Evolutionary conservation across 257 asterid genomes (phyloP), one percentile per base, ranked within the genome.

Genomic region (Solanum tarijense): DNA sequence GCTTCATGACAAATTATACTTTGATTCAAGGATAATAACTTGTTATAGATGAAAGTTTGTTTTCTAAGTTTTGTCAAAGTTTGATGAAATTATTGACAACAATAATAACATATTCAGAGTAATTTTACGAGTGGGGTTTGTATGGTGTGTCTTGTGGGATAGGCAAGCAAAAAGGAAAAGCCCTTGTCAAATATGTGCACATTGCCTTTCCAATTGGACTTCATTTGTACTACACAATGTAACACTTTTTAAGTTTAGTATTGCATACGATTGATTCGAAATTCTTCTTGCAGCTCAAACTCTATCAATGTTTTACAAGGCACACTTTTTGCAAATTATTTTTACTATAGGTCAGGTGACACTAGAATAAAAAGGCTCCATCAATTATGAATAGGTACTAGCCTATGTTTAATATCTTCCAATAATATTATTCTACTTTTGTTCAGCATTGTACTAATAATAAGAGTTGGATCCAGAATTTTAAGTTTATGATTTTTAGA

Each of bases 1-100:
- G 92, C 98, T 94, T 94, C 90, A 87, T 72, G 3, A 58, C 10
- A 31, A 10, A 79, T 41, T 79, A 79, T 79, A 43, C 65, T 43
- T 79, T 79, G 65, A 79, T 25, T 79, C n/a, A 43, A 79, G 65
- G 65, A 27, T 27, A 8, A 79, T 27, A 79, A 18, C 69, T 81
- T 27, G 7, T 27, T 12, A 3, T 11, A 16, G 29, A 81, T 81
- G 66, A 16, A 73, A 78, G 41, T 81, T 29, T 46, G 85, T 79
- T 25, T 79, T 79, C 14, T 0, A 81, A 46, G 68, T 81, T 81
- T 81, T 81, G 39, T 81, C 68, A 81, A 43, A 5, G 12, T 81
- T 0, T 46, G 84, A 43, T 78, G 65, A 78, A 41, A 41, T 78
- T 39, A 38, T 38, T 21, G 62, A 78, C 1, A 0, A 62, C 7